These are phyloP conservation scores for Penicillium mononematosum DNA, from an alignment of 495 filamentous ascomycete species.

Conservation along the genomic window DNA sequence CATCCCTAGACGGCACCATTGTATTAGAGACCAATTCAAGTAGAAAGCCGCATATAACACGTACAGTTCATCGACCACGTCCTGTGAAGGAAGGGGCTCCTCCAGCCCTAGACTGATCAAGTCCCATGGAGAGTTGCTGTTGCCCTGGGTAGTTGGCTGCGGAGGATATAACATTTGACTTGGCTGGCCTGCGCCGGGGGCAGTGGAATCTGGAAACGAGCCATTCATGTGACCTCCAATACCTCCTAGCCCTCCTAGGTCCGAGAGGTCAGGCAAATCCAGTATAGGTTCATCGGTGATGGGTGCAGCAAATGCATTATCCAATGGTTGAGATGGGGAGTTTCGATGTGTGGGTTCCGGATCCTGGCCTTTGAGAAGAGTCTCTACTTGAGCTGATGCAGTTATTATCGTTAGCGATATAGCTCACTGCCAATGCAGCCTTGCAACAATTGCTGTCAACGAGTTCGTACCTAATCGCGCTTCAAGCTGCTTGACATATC, in stretches of 20 bases:
- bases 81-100: slow-evolving; percentile 83
- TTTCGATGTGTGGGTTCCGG: slow-evolving; percentile 23
- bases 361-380: slow-evolving; percentile 70
- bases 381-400: slow-evolving; percentile 85
- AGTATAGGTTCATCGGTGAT: slow-evolving; percentile 27
- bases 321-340: slow-evolving; percentile 23
- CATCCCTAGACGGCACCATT: slow-evolving; percentile 52
- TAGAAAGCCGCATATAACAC: slow-evolving; percentile 21
- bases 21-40: slow-evolving; percentile 14
- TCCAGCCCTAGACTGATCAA: slow-evolving; percentile 93
- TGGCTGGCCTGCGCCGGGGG: slow-evolving; percentile 28
- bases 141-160: slow-evolving; percentile 28
- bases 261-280: slow-evolving; percentile 28
- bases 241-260: slow-evolving; percentile 1
- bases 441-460: not conserved
- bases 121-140: slow-evolving; percentile 68
- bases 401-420: slow-evolving; percentile 20
- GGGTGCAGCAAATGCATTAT: slow-evolving; percentile 26
- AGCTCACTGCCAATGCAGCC: not conserved
- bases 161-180: slow-evolving; percentile 21
- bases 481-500: slow-evolving; percentile 97
- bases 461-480: slow-evolving; percentile 74
- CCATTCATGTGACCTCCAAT: slow-evolving; percentile 24
- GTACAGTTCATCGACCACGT: slow-evolving; percentile 88
- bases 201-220: slow-evolving; percentile 25